These are phyloP conservation scores for Candida morakotiae DNA, from an alignment of 805 yeast genomes.

Conservation along the genomic window DNA sequence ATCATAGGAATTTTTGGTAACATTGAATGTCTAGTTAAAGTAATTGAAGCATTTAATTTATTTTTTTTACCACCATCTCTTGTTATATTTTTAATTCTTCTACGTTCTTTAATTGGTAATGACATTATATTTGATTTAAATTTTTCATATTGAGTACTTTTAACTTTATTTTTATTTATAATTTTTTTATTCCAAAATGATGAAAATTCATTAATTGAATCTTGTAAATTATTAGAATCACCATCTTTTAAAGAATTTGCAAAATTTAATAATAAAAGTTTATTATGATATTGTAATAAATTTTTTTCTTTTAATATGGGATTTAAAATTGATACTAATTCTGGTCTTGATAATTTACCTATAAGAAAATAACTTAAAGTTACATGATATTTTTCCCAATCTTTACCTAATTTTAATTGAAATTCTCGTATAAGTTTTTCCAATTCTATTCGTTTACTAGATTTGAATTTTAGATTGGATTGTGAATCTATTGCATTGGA, in stretches of 20 bases:
- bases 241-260: constrained; percentile 81
- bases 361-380: constrained; percentile 70
- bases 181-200: constrained; percentile 47
- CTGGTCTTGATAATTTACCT: constrained; percentile 75
- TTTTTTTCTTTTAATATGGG: constrained; percentile 44
- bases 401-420: constrained; percentile 65
- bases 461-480: constrained; percentile 4
- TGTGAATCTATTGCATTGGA: background rate
- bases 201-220: constrained; percentile 41
- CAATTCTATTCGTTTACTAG: constrained; percentile 28
- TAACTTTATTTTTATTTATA: constrained; percentile 45
- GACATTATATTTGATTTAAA: constrained; percentile 85
- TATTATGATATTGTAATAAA: constrained; percentile 71
- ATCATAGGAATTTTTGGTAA: constrained; percentile 84
- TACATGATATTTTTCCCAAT: constrained; percentile 86
- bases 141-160: constrained; percentile 70
- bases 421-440: constrained; percentile 63
- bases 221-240: constrained; percentile 42
- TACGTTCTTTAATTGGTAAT: constrained; percentile 77
- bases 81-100: constrained; percentile 77
- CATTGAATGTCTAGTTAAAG: constrained; percentile 66
- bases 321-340: constrained; percentile 56
- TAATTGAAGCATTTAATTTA: constrained; percentile 63
- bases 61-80: constrained; percentile 79
- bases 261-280: constrained; percentile 71